Evolutionary conservation across 495 filamentous ascomycete species (phyloP), one percentile per base, ranked within the genome.

Genomic region (Baudoinia panamericana): DNA sequence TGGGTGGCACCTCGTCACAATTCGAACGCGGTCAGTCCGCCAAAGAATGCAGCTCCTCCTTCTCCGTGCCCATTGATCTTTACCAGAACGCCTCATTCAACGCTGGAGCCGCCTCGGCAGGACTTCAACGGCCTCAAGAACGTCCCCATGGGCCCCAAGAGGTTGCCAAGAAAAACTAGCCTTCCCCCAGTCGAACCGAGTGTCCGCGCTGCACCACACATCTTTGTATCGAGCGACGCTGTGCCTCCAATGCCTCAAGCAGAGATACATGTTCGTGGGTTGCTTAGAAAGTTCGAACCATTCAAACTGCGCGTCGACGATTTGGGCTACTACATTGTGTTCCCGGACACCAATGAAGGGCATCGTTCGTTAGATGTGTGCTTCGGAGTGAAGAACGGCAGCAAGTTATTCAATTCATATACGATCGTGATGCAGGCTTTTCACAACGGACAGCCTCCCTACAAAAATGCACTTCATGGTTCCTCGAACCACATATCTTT

Each of bases 281-380:
- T 30, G n/a, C 6, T 40, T 10, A 13, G 20, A n/a, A 9, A 12
- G 4, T 10, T 5, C 33, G 10, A 33, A 10, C 43, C 43, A 13
- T 23, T 20, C 5, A 20, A 25, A 5, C 20, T 39, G 3, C 19
- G 12, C 4, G 36, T 39, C 19, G 66, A 63, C 62, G 36, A 24
- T 1, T 29, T 3, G 8, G 51, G 51, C 8, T 54, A 41, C 19
- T 51, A 51, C 18, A 39, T 54, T 9, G 16, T 22, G 10, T 51
- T 47, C 19, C 20, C 38, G 12, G 32, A 54, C 22, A 27, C 27
- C 3, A 7, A n/a, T 6, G 7, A 21, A 17, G 43, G 47, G 5
- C 25, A 17, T 9, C 8, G 12, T 11, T 13, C 30, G 8, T 15
- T 45, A 4, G 16, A 30, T 1, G 9, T n/a, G 3, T 52, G 49